Evolutionary conservation across 2,329 filamentous ascomycete species (phyloP), one percentile per base, ranked within the genome.

Genomic region (Fusarium sp.): DNA sequence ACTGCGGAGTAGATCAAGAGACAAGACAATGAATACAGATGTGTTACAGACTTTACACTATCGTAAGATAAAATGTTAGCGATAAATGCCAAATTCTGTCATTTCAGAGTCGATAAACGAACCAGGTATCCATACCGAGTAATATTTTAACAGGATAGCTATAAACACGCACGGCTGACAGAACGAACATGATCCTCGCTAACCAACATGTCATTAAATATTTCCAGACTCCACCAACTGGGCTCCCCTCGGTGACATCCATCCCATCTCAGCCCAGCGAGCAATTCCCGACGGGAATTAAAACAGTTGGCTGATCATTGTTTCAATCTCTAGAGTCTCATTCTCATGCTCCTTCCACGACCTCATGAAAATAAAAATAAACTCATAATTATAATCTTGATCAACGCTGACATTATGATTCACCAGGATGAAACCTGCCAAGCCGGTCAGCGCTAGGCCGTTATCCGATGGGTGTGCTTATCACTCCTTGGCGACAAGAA

Each of bases 401-500:
- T 44, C 61, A 63, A 20, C 50, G 46, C 8, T 26, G 3, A 46
- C 33, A 62, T 52, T 52, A 46, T 28, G 44, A 62, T 53, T 62
- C 55, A 38, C 53, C 43, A 26, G 24, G 24, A 60, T 60, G 62
- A 66, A 66, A 66, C 61, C 31, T 49, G 61, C 62, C 62, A 65
- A 65, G 62, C 53, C 59, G 18, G 46, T 65, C 53, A 65, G 62
- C 62, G 11, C 62, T 65, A 65, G 12, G 43, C 52, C 52, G 53
- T 21, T 35, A 64, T 58, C 53, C 62, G 53, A 23, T 43, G 20
- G n/a, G 38, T 52, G 46, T 42, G 46, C 46, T 35, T 53, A 26
- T 42, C n/a, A n/a, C 46, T 33, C 23, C 43, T 63, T 63, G 60
- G 60, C 60, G 21, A 37, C 16, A 26, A 55, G 46, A 39, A 33